Percentiles rank a stretch among this genome's conserved stretches.
Conservation (phyloP, 192 early-diverging fungal species). For the Coemansia sp. region DNA sequence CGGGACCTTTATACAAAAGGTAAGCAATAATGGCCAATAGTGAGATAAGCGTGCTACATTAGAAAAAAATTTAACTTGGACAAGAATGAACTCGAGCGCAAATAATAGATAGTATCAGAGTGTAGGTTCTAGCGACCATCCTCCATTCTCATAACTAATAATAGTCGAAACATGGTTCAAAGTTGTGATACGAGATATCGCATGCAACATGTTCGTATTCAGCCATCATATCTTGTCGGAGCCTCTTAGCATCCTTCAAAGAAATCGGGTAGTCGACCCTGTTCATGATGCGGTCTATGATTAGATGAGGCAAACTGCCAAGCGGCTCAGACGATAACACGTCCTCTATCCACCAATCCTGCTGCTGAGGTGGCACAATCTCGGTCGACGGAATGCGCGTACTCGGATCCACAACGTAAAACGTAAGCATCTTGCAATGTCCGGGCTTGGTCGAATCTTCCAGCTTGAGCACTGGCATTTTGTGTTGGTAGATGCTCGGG, state of each 20-base stretch:
- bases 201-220: conserved; percentile 19
- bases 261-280: conserved; percentile 39
- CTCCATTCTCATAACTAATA: no score
- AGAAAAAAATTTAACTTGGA: neutral
- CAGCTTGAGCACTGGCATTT: conserved; percentile 62
- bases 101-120: neutral
- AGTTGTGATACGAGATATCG: neutral
- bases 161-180: neutral
- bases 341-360: conserved; percentile 35
- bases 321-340: neutral
- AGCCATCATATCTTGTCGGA: conserved; percentile 45
- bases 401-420: conserved; percentile 71
- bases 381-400: conserved; percentile 57
- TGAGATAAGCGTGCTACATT: neutral
- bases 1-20: neutral
- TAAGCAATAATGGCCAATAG: neutral
- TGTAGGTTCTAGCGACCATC: no score
- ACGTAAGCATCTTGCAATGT: conserved; percentile 65
- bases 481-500: conserved; percentile 72
- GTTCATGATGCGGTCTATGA: conserved; percentile 13
- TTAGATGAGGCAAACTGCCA: conserved; percentile 14
- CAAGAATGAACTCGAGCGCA: neutral
- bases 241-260: conserved; percentile 43
- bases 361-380: conserved; percentile 69
- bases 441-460: conserved; percentile 63